Percentiles rank a stretch among this genome's conserved stretches.
Evolutionary conservation across 2,329 filamentous ascomycete genomes (phyloP).

Genomic region (Fusarium secorum): DNA sequence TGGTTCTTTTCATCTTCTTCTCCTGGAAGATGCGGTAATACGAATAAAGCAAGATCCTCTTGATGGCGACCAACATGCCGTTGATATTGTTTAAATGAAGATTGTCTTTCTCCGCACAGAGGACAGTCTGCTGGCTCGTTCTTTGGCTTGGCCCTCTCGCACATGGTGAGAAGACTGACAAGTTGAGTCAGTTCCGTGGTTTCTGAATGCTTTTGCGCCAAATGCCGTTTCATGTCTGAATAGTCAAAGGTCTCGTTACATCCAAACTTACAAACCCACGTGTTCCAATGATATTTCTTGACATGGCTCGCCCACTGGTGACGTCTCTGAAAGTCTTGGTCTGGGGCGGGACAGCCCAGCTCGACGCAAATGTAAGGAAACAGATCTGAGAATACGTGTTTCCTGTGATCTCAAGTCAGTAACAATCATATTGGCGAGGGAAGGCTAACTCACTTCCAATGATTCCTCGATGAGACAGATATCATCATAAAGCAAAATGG

Average conservation of each 20-base stretch:
- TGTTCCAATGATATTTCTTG: background rate
- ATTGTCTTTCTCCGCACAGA: background rate
- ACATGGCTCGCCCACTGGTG: background rate
- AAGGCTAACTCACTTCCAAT: background rate
- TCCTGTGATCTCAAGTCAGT: rapidly evolving
- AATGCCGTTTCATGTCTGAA: rapidly evolving
- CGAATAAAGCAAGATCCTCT: constrained; percentile 5
- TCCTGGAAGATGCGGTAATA: rapidly evolving
- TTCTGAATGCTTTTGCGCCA: background rate
- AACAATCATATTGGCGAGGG: rapidly evolving
- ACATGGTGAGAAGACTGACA: background rate
- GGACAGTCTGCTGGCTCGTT: background rate
- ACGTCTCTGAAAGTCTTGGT: background rate
- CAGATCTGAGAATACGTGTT: background rate
- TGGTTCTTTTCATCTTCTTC: rapidly evolving
- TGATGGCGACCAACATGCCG: background rate
- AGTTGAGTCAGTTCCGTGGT: rapidly evolving
- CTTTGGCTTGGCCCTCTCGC: rapidly evolving
- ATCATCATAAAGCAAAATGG: constrained; percentile 9
- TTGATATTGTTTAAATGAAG: background rate
- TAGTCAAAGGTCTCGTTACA: rapidly evolving
- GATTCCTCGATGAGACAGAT: rapidly evolving
- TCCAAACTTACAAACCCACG: background rate
- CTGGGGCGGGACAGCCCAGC: background rate
- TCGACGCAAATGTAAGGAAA: background rate